Percentiles rank a stretch among this genome's conserved stretches.
Conservation (phyloP, 75 land plant genomes). For the Pinus albicaulis region DNA sequence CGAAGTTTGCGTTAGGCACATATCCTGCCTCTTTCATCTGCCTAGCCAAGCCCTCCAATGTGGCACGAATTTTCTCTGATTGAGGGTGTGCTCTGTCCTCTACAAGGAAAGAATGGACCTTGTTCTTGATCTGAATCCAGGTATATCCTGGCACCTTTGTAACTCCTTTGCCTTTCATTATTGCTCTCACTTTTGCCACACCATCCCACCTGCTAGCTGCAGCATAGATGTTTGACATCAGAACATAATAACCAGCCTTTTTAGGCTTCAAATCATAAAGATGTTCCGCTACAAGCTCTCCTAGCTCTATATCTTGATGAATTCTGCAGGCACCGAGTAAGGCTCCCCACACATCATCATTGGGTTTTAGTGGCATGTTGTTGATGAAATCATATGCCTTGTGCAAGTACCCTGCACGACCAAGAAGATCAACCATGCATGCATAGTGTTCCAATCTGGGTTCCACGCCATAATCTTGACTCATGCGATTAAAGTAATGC, state of each 20-base stretch:
- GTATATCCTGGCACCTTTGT: constrained; percentile 13
- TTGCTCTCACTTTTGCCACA: too few species aligned
- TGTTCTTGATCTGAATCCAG: neutral
- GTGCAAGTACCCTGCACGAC: neutral
- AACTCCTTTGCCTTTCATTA: constrained; percentile 4
- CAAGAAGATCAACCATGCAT: constrained; percentile 3
- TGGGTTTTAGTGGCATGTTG: constrained; percentile 13
- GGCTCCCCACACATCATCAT: constrained; percentile 11
- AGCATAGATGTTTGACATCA: too few species aligned
- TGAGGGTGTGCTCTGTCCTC: constrained; percentile 10
- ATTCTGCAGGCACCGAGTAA: constrained; percentile 14
- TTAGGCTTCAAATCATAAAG: too few species aligned
- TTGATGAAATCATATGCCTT: constrained; percentile 8
- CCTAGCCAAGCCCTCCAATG: neutral
- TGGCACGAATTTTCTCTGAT: neutral
- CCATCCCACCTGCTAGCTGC: too few species aligned
- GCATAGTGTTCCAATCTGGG: neutral
- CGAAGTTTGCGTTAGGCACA: constrained; percentile 1
- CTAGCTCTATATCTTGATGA: constrained; percentile 9
- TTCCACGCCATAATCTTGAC: neutral
- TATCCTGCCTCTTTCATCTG: constrained; percentile 10
- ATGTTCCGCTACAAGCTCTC: too few species aligned
- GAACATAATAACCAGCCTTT: too few species aligned
- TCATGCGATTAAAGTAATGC: neutral
- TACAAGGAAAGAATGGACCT: constrained; percentile 1